phyloP scores from a whole-genome alignment of 306 rosid genomes.

The Morella rubra region DNA sequence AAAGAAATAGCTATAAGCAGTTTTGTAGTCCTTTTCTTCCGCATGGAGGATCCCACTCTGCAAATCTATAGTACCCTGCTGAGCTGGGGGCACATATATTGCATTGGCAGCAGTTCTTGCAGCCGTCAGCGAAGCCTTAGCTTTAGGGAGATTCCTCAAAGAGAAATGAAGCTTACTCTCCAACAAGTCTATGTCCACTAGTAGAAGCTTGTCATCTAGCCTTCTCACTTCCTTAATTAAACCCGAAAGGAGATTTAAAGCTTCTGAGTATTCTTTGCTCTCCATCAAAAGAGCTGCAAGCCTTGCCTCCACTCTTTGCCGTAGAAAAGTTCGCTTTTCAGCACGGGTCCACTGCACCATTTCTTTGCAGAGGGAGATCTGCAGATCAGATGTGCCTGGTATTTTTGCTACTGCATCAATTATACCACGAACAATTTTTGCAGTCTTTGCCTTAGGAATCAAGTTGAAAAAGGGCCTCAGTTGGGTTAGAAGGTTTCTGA shows the following conservation, averaged over 20 bases:
- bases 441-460: conserved; percentile 94
- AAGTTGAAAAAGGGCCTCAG: conserved; percentile 90
- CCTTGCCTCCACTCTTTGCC: conserved; percentile 94
- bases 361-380: conserved; percentile 83
- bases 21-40: conserved; percentile 90
- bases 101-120: conserved; percentile 98
- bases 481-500: conserved; percentile 81
- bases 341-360: conserved; percentile 94
- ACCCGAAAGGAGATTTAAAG: conserved; percentile 70
- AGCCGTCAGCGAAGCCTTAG: conserved; percentile 93
- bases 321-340: conserved; percentile 86
- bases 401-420: conserved; percentile 88
- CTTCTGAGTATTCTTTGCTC: conserved; percentile 86
- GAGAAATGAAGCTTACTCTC: conserved; percentile 94
- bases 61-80: conserved; percentile 89
- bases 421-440: conserved; percentile 84
- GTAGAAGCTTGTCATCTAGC: conserved; percentile 93
- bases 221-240: conserved; percentile 95
- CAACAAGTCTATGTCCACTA: conserved; percentile 90
- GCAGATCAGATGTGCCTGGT: conserved; percentile 83
- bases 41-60: conserved; percentile 98
- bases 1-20: conserved; percentile 86
- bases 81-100: conserved; percentile 93
- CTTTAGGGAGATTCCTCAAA: conserved; percentile 91
- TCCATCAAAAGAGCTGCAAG: conserved; percentile 96